A percentile compares a stretch with the other conserved stretches of the same genome.
These are phyloP conservation scores for Cryoendolithus antarcticus DNA, from an alignment of 2,329 filamentous ascomycete genomes.

Conservation along the genomic window DNA sequence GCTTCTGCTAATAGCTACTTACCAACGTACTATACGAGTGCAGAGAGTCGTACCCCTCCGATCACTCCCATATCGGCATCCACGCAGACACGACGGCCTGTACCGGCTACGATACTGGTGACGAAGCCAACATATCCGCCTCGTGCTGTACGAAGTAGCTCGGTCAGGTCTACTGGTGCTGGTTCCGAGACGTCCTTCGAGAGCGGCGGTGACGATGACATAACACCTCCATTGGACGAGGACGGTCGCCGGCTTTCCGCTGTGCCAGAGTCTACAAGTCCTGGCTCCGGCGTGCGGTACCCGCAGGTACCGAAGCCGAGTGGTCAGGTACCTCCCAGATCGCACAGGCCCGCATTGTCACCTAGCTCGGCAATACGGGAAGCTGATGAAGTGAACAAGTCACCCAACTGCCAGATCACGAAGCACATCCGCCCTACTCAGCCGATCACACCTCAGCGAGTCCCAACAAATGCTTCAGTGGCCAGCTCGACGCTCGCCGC, in stretches of 20 bases:
- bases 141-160: conserved; percentile 10
- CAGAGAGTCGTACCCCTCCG: conserved; percentile 15
- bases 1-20: conserved; percentile 12
- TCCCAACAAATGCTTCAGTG: conserved; percentile 4
- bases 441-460: background rate
- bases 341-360: conserved; percentile 9
- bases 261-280: conserved; percentile 26
- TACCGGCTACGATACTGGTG: background rate
- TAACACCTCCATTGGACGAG: conserved; percentile 32
- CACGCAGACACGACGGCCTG: background rate
- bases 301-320: conserved; percentile 36
- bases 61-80: background rate
- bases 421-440: background rate
- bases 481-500: conserved; percentile 23
- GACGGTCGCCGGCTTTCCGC: conserved; percentile 30
- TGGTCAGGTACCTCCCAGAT: conserved; percentile 33
- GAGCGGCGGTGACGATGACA: conserved; percentile 31
- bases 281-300: conserved; percentile 33
- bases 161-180: conserved; percentile 6
- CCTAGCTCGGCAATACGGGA: conserved; percentile 1
- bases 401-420: background rate
- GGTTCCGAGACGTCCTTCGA: conserved; percentile 35
- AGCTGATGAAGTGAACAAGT: background rate
- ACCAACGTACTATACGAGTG: conserved; percentile 22
- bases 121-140: conserved; percentile 13